These are phyloP conservation scores for Botrytis tulipae DNA, from an alignment of 2,329 filamentous ascomycete genomes.

Conservation along the genomic window DNA sequence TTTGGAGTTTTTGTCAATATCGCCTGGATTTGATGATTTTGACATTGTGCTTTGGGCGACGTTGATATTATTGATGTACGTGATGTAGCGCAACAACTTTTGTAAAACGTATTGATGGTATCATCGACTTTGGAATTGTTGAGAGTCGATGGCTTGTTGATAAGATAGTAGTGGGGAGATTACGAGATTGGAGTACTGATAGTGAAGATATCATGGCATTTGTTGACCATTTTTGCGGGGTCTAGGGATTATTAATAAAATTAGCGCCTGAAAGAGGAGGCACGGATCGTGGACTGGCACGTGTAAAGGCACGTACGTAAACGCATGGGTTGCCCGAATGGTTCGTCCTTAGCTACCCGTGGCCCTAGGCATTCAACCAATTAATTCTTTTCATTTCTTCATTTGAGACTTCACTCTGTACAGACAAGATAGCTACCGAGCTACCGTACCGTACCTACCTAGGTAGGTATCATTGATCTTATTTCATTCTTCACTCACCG, in stretches of 20 bases:
- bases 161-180: not conserved
- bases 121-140: not conserved
- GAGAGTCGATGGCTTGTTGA: not conserved
- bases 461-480: not conserved
- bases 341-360: not conserved
- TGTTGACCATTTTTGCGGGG: slow-evolving; percentile 8
- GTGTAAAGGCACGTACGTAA: not conserved
- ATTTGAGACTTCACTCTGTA: not conserved
- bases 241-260: not conserved
- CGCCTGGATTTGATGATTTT: slow-evolving; percentile 30
- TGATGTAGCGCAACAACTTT: not conserved
- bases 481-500: not conserved
- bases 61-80: not conserved
- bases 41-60: not conserved
- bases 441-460: no score
- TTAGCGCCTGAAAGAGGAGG: not conserved
- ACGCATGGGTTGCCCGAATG: not conserved
- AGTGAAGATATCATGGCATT: not conserved
- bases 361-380: not conserved
- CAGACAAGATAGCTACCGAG: not conserved
- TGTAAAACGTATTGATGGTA: not conserved
- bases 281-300: not conserved
- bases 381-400: not conserved
- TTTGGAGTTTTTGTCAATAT: slow-evolving; percentile 8
- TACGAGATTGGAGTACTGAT: not conserved